These are phyloP conservation scores for Stemphylium lycopersici DNA, from an alignment of 2,329 filamentous ascomycete species.

Conservation along the genomic window DNA sequence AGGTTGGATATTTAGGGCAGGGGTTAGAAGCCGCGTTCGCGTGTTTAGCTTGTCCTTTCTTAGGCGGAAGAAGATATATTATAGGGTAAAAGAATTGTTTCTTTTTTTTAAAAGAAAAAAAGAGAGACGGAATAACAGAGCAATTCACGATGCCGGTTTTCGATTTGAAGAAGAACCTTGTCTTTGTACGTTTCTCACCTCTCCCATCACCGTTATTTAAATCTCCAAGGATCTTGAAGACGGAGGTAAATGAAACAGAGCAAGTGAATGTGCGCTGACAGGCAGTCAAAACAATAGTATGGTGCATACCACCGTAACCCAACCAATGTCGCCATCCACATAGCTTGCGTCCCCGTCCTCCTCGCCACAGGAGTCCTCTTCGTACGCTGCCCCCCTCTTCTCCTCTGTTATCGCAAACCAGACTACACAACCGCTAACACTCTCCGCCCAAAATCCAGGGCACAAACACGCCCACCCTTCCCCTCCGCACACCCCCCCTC, in stretches of 20 bases:
- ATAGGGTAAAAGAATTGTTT: neutral
- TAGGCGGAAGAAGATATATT: neutral
- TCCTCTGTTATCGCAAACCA: neutral
- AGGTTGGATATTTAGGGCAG: neutral
- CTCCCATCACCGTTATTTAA: neutral
- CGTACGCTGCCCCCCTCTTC: conserved; percentile 57
- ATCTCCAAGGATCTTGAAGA: too few species aligned
- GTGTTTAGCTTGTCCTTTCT: too few species aligned
- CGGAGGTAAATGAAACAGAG: neutral
- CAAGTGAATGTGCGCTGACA: neutral
- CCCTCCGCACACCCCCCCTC: conserved; percentile 40
- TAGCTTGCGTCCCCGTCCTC: conserved; percentile 77
- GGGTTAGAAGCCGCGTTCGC: too few species aligned
- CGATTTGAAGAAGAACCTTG: conserved; percentile 43
- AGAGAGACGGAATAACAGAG: neutral
- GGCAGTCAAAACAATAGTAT: conserved; percentile 62
- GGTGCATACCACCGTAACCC: conserved; percentile 81
- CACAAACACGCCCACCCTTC: conserved; percentile 60
- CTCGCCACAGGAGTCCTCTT: conserved; percentile 73
- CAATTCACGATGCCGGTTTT: conserved; percentile 33
- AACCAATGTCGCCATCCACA: conserved; percentile 79
- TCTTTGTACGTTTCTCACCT: conserved; percentile 30
- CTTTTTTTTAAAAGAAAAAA: too few species aligned
- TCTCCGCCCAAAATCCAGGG: conserved; percentile 50
- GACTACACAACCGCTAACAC: neutral